Percentiles rank a stretch among this genome's conserved stretches.
Conservation (phyloP, 495 filamentous ascomycete species). For the Lasiosphaeria miniovina region DNA sequence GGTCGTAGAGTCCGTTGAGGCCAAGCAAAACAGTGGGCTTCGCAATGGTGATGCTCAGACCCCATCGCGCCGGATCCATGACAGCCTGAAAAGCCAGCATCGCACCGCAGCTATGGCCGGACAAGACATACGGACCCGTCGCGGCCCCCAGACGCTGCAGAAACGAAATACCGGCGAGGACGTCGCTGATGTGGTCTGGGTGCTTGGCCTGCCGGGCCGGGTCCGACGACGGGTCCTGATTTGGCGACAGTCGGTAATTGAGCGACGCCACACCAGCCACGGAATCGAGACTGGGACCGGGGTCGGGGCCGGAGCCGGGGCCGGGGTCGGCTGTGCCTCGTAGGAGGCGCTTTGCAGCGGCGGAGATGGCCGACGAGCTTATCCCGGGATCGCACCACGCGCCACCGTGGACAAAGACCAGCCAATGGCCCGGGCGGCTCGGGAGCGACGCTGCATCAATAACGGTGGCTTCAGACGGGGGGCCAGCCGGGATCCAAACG, state of each 20-base stretch:
- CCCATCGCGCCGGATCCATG: slow-evolving; percentile 41
- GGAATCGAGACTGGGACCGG: slow-evolving; percentile 11
- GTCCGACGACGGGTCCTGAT: slow-evolving; percentile 9
- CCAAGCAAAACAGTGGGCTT: slow-evolving; percentile 35
- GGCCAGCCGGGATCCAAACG: slow-evolving; percentile 19
- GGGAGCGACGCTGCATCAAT: slow-evolving; percentile 9
- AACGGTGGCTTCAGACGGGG: neutral
- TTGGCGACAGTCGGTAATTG: slow-evolving; percentile 74
- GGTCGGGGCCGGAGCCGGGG: neutral
- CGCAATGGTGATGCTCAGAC: neutral
- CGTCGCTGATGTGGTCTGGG: slow-evolving; percentile 72
- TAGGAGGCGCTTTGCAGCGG: slow-evolving; percentile 19
- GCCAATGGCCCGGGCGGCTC: slow-evolving; percentile 8
- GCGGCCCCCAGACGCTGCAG: slow-evolving; percentile 49
- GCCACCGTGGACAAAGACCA: slow-evolving; percentile 81
- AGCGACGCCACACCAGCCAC: slow-evolving; percentile 69
- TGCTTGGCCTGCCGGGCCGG: slow-evolving; percentile 50
- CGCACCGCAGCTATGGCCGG: slow-evolving; percentile 76
- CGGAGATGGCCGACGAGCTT: slow-evolving; percentile 37
- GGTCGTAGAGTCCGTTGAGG: slow-evolving; percentile 65
- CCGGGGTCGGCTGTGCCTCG: neutral
- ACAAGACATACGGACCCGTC: slow-evolving; percentile 54
- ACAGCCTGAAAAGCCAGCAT: slow-evolving; percentile 68
- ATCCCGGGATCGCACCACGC: slow-evolving; percentile 79
- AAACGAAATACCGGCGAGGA: slow-evolving; percentile 58